Evolutionary conservation across 768 basidiomycete species (phyloP).

Genomic region (Sporobolomyces phaffii): DNA sequence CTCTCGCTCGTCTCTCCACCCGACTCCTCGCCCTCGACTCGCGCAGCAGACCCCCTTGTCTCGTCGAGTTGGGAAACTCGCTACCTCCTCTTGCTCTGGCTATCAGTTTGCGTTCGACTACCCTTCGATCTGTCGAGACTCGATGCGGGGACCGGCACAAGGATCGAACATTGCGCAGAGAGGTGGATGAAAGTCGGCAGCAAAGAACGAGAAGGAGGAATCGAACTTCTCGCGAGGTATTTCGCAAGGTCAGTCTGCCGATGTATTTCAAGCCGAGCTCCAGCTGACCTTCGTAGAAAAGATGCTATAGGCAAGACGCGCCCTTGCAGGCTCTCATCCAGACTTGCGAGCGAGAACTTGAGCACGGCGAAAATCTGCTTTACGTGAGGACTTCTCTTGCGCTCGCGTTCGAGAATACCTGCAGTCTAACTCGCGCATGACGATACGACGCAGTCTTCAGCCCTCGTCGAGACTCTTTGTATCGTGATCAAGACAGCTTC

Average conservation of each 20-base stretch:
- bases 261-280: slow-evolving; percentile 17
- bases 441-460: slow-evolving; percentile 61
- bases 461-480: slow-evolving; percentile 62
- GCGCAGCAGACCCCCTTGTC: slow-evolving; percentile 8
- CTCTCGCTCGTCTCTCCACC: slow-evolving; percentile 34
- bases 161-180: slow-evolving; percentile 59
- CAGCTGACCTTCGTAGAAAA: too few species aligned
- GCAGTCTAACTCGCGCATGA: too few species aligned
- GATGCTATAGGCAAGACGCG: slow-evolving; percentile 27
- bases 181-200: slow-evolving; percentile 62
- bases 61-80: slow-evolving; percentile 67
- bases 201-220: slow-evolving; percentile 76
- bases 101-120: slow-evolving; percentile 87
- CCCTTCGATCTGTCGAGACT: slow-evolving; percentile 72
- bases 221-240: slow-evolving; percentile 69
- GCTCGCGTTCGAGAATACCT: too few species aligned
- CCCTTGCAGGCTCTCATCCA: neutral
- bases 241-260: slow-evolving; percentile 54
- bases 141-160: slow-evolving; percentile 54
- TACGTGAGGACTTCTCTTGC: neutral
- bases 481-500: slow-evolving; percentile 61
- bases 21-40: neutral
- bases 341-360: neutral
- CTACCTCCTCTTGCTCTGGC: slow-evolving; percentile 80
- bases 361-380: neutral